These are phyloP conservation scores for Flaveria linearis DNA, from an alignment of 129 eudicot genomes.

Conservation along the genomic window DNA sequence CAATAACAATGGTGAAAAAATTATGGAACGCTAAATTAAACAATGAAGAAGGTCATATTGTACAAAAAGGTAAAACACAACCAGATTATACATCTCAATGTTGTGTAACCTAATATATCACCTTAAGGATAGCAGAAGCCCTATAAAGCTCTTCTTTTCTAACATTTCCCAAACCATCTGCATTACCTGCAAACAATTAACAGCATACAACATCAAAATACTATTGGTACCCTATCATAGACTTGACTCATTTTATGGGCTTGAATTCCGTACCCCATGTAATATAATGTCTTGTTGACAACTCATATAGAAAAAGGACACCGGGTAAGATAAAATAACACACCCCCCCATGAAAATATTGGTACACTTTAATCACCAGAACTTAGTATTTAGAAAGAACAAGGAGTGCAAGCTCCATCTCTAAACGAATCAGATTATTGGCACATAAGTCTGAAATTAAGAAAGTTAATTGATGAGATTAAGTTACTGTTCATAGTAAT, in stretches of 20 bases:
- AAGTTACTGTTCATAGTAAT: not conserved
- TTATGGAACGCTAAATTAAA: not conserved
- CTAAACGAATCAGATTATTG: not conserved
- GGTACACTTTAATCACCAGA: conserved; percentile 7
- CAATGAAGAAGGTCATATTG: not conserved
- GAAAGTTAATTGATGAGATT: not conserved
- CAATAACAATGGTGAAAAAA: not conserved
- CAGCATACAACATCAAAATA: not conserved
- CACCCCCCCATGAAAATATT: not conserved
- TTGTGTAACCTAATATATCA: conserved; percentile 20
- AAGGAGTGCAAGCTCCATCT: not conserved
- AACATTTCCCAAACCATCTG: conserved; percentile 72
- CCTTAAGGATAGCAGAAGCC: conserved; percentile 81
- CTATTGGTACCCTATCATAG: no score
- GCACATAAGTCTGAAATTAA: not conserved
- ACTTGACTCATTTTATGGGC: no score
- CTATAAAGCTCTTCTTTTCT: conserved; percentile 78
- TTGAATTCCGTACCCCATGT: no score
- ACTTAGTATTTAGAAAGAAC: not conserved
- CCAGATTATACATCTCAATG: not conserved
- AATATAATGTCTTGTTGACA: not conserved
- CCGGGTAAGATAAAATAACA: not conserved
- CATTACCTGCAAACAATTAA: conserved; percentile 57
- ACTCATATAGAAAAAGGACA: not conserved
- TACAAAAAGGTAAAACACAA: not conserved